Conservation (phyloP, 2,329 filamentous ascomycete species). For the Chaetomium strumarium region DNA sequence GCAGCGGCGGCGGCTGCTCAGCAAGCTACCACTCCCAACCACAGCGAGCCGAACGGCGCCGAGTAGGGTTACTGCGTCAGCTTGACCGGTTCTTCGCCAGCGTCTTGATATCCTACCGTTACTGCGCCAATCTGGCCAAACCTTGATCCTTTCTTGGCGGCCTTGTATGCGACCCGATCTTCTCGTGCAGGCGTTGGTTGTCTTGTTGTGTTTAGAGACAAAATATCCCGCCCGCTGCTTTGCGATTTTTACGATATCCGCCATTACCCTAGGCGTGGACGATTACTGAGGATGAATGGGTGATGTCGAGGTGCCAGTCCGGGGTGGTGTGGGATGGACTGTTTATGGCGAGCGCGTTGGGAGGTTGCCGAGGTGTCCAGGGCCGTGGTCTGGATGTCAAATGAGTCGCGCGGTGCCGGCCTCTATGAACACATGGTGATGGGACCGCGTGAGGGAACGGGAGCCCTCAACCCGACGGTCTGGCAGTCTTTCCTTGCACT, state of each 20-base stretch:
- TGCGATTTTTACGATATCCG: constrained; percentile 31
- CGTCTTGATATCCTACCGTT: constrained; percentile 21
- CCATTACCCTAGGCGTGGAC: constrained; percentile 22
- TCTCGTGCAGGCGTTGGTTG: constrained; percentile 45
- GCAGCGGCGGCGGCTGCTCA: constrained; percentile 33
- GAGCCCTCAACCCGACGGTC: not conserved
- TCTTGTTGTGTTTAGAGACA: constrained; percentile 40
- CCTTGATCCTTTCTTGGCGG: constrained; percentile 28
- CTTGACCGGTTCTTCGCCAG: constrained; percentile 6
- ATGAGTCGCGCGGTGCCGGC: not conserved
- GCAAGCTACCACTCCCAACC: constrained; percentile 25
- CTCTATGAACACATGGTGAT: not conserved
- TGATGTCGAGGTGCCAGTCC: constrained; percentile 6
- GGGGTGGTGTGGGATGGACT: constrained; percentile 7
- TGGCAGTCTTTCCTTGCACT: constrained; percentile 1
- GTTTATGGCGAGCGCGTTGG: not conserved
- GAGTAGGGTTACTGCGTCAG: constrained; percentile 27
- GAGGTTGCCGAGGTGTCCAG: not conserved
- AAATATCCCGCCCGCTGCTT: constrained; percentile 38
- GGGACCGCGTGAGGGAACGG: not conserved
- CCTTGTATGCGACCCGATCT: constrained; percentile 37
- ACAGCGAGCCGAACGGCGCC: constrained; percentile 49
- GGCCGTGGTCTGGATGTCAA: not conserved
- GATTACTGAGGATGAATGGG: constrained; percentile 19
- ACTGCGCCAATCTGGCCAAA: constrained; percentile 19